Conservation (phyloP, 1,139 yeast genomes). For the Nakaseomyces kungkrabaensis region DNA sequence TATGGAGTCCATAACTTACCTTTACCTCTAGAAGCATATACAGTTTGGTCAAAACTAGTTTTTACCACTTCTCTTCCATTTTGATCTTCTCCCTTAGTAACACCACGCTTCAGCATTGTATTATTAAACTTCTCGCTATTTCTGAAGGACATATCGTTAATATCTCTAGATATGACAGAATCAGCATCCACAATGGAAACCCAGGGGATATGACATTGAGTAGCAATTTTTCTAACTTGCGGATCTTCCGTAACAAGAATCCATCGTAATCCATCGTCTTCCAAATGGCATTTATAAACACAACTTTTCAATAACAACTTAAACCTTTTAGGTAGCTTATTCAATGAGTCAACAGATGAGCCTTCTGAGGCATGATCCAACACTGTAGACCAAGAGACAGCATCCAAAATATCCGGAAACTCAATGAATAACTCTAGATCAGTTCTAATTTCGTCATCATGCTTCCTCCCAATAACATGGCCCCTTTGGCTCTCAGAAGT, state of each 20-base stretch:
- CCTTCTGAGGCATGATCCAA: slow-evolving; percentile 12
- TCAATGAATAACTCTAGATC: slow-evolving; percentile 20
- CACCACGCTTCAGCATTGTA: slow-evolving; percentile 16
- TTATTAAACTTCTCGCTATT: slow-evolving; percentile 22
- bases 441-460: neutral
- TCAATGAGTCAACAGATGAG: slow-evolving; percentile 11
- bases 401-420: slow-evolving; percentile 23
- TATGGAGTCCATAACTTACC: slow-evolving; percentile 28
- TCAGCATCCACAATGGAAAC: slow-evolving; percentile 26
- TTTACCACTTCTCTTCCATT: slow-evolving; percentile 21
- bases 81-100: slow-evolving; percentile 11
- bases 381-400: slow-evolving; percentile 24
- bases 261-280: slow-evolving; percentile 21
- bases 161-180: slow-evolving; percentile 18
- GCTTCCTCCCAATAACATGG: slow-evolving; percentile 1
- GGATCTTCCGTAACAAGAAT: slow-evolving; percentile 26
- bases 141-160: slow-evolving; percentile 19
- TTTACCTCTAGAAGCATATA: slow-evolving; percentile 27
- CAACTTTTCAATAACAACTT: slow-evolving; percentile 26
- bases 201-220: slow-evolving; percentile 21
- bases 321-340: slow-evolving; percentile 22
- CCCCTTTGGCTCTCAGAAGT: neutral
- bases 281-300: slow-evolving; percentile 22
- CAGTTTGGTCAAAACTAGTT: slow-evolving; percentile 22
- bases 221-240: slow-evolving; percentile 19